A percentile compares a stretch with the other conserved stretches of the same genome.
Evolutionary conservation across 129 eudicot genomes (phyloP).

Genomic region (Artemisia tridentata): DNA sequence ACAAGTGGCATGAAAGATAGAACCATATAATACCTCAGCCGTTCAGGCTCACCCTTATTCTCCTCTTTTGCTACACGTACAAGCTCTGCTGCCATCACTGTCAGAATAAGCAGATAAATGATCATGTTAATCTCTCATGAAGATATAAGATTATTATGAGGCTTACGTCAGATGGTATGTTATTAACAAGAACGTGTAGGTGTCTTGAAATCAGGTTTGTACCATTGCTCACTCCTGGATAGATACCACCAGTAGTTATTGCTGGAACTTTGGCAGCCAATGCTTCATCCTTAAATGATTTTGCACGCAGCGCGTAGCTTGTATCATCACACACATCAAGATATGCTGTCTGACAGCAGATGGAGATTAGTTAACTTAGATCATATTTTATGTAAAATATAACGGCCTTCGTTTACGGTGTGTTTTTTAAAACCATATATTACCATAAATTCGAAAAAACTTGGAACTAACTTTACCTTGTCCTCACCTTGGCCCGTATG

Average conservation of each 20-base stretch:
- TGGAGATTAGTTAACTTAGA: conserved; percentile 17
- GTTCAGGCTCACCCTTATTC: conserved; percentile 67
- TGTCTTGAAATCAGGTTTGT: conserved; percentile 4
- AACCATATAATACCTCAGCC: conserved; percentile 58
- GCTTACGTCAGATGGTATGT: neutral
- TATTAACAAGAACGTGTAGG: neutral
- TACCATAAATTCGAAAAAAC: neutral
- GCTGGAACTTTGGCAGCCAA: conserved; percentile 84
- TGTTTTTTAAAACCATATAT: conserved; percentile 3
- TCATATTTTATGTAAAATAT: neutral
- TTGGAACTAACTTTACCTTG: conserved; percentile 46
- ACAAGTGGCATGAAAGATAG: neutral
- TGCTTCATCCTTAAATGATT: conserved; percentile 65
- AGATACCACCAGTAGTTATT: conserved; percentile 92
- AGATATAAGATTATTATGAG: neutral
- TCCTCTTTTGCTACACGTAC: conserved; percentile 83
- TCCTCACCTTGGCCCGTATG: conserved; percentile 95
- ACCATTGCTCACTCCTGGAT: conserved; percentile 99
- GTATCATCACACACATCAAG: conserved; percentile 96
- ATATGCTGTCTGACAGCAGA: conserved; percentile 69
- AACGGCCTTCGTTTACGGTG: neutral
- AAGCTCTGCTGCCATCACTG: conserved; percentile 99
- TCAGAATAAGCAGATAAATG: conserved; percentile 15
- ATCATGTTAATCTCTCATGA: neutral
- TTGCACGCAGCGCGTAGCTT: conserved; percentile 70